Conservation (phyloP, 192 early-diverging fungal species). For the Coemansia sp. region DNA sequence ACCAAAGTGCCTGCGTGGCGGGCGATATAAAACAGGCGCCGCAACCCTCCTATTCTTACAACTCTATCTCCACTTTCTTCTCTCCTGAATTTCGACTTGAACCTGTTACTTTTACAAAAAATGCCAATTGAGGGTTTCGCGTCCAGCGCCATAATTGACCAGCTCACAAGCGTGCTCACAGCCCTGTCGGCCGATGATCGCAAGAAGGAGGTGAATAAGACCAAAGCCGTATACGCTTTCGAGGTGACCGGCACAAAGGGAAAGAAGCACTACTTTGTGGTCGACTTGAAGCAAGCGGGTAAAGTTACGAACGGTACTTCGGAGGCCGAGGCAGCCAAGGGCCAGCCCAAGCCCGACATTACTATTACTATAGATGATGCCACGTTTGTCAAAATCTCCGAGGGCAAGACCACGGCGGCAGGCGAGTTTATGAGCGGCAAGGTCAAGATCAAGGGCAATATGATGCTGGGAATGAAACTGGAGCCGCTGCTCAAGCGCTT, state of each 20-base stretch:
- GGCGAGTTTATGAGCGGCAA: conserved; percentile 92
- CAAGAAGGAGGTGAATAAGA: conserved; percentile 50
- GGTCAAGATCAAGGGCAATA: conserved; percentile 78
- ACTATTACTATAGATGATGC: conserved; percentile 70
- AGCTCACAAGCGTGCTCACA: conserved; percentile 33
- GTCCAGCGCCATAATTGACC: conserved; percentile 49
- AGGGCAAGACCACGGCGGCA: conserved; percentile 83
- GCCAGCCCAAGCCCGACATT: conserved; percentile 75
- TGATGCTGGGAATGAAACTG: conserved; percentile 74
- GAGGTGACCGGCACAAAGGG: conserved; percentile 68
- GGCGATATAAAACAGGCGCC: not conserved
- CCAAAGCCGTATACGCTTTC: conserved; percentile 88
- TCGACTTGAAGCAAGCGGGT: conserved; percentile 80
- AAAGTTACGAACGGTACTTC: conserved; percentile 61
- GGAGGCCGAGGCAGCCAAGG: conserved; percentile 56
- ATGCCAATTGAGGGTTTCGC: conserved; percentile 46
- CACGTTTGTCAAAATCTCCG: conserved; percentile 77
- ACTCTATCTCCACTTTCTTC: not conserved
- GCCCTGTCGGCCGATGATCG: conserved; percentile 45
- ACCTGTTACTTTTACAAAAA: not conserved
- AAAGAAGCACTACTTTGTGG: conserved; percentile 73
- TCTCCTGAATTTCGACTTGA: not conserved
- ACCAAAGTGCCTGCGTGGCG: not conserved
- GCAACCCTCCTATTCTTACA: not conserved
- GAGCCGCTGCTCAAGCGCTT: conserved; percentile 64